phyloP scores from a whole-genome alignment of 345 rosid species.

The Hibiscus mutabilis region DNA sequence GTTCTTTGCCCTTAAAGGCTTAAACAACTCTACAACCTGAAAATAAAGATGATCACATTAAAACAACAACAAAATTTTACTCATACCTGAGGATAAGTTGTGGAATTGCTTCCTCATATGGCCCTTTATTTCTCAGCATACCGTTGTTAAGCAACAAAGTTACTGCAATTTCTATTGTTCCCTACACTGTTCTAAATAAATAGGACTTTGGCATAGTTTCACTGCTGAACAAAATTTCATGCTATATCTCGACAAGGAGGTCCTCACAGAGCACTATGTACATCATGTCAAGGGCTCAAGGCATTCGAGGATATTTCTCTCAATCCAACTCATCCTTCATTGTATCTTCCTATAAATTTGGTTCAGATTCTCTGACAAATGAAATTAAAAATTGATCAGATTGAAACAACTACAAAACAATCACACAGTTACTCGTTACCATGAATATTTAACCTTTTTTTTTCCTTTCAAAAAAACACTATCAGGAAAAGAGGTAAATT shows the following conservation, averaged over 20 bases:
- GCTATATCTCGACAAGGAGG: slow-evolving; percentile 95
- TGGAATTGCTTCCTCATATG: slow-evolving; percentile 87
- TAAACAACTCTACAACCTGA: no score
- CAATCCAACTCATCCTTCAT: slow-evolving; percentile 89
- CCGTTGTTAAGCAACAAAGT: slow-evolving; percentile 1
- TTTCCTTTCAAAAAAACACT: background rate
- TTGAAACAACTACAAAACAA: background rate
- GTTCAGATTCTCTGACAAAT: no score
- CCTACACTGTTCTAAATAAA: no score
- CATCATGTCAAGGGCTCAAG: slow-evolving; percentile 99
- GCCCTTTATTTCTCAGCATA: slow-evolving; percentile 58
- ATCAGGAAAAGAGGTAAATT: background rate
- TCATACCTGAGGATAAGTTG: no score
- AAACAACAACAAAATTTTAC: no score
- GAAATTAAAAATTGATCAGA: no score
- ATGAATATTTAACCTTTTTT: no score
- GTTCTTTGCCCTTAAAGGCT: no score
- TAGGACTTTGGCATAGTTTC: slow-evolving; percentile 96
- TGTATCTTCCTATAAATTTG: no score
- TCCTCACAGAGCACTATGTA: slow-evolving; percentile 96
- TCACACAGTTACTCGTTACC: no score
- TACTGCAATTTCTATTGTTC: background rate
- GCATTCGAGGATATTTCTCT: slow-evolving; percentile 86
- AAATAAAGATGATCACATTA: no score
- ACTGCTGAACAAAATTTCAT: slow-evolving; percentile 95